Percentiles rank a stretch among this genome's conserved stretches.
Conservation (phyloP, 805 yeast genomes). For the Kodamaea neixiangensis region DNA sequence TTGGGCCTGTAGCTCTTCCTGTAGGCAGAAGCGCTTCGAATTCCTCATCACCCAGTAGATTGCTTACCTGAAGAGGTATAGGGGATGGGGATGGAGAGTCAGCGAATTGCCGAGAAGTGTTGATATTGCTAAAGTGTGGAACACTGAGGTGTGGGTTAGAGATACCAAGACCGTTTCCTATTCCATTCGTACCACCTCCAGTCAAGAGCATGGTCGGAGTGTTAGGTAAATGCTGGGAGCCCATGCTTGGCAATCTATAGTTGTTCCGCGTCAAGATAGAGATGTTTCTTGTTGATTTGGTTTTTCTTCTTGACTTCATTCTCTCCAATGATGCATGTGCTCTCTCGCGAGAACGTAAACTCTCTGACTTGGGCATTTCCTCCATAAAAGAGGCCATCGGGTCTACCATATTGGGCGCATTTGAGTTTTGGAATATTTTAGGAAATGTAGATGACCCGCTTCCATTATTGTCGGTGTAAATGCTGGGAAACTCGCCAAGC, state of each 20-base stretch:
- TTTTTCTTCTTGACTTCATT: slow-evolving; percentile 59
- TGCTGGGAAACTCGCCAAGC: slow-evolving; percentile 43
- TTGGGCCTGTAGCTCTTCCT: background rate
- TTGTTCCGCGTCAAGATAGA: slow-evolving; percentile 24
- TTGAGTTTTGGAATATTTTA: slow-evolving; percentile 1
- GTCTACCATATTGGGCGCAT: background rate
- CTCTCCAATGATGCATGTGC: slow-evolving; percentile 67
- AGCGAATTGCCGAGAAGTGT: background rate
- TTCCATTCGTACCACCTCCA: slow-evolving; percentile 1
- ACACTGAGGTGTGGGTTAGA: background rate
- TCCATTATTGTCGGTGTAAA: slow-evolving; percentile 18
- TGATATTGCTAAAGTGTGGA: background rate
- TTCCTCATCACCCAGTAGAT: background rate
- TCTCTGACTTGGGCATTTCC: slow-evolving; percentile 30
- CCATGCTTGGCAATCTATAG: slow-evolving; percentile 24
- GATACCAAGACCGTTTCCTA: background rate
- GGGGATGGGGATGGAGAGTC: slow-evolving; percentile 1
- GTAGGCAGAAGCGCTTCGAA: slow-evolving; percentile 3
- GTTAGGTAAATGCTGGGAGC: slow-evolving; percentile 23
- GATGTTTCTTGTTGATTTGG: slow-evolving; percentile 37
- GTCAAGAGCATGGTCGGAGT: background rate
- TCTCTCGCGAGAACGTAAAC: slow-evolving; percentile 52
- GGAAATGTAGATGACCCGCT: slow-evolving; percentile 1
- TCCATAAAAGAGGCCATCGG: slow-evolving; percentile 20
- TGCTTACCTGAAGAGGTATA: background rate